Base-by-base conservation (phyloP, 768 basidiomycete species). In the Suillus subalutaceus region DNA sequence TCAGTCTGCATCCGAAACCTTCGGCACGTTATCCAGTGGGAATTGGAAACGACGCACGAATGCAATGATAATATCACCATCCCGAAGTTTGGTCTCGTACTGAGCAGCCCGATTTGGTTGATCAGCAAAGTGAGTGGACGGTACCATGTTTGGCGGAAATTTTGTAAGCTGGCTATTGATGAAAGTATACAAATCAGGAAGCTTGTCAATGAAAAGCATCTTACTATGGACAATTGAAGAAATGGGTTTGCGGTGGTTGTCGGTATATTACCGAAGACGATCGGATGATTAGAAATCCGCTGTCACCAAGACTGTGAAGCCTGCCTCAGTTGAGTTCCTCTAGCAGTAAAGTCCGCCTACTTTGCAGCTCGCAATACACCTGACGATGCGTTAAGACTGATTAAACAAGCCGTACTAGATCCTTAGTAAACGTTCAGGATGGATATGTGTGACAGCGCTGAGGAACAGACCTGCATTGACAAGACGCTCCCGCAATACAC, bases 391-490 rank as follows among this genome's bases (percentile, higher is more conserved):
- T 94, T 93, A 63, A 94, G 75, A 63, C 85, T 91, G 44, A 93
- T 73, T 32, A 94, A 77, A 71, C 91, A 92, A 41, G 91, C 92
- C 0, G 93, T 95, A 73, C 93, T 94, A 13, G 93, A 93, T 64
- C 93, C 93, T 94, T 57, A 12, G 12, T 35, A 57, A 60, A 55
- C 9, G 15, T 63, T 12, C 50, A 50, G 61, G 16, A 48, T 65
- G 30, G 68, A 57, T 64, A 63, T 7, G 20, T 35, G 13, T 18
- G 59, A 62, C 20, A 60, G 6, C 63, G 70, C 63, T 48, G 80
- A 75, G 72, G 23, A 23, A 63, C 68, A 23, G 66, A 86, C 85
- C 85, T 63, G 83, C 85, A 58, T 77, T 57, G n/a, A 87, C 91
- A 53, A 78, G 79, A 68, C 85, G 82, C 72, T 95, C 92, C 63